Percentiles rank a stretch among this genome's conserved stretches.
Evolutionary conservation across 805 yeast genomes (phyloP).

Genomic region (Suhomyces canberraensis): DNA sequence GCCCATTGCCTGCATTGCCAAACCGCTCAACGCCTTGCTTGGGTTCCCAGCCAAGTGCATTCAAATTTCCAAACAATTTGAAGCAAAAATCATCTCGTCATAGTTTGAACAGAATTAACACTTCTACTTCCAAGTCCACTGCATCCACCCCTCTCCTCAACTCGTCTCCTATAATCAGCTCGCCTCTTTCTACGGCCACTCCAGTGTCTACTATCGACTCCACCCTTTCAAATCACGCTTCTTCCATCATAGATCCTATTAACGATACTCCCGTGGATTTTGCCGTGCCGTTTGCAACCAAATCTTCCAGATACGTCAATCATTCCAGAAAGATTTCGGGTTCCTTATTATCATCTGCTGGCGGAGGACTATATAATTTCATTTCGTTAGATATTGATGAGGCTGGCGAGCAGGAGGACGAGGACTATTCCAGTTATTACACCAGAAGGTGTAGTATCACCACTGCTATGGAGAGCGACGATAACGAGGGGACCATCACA

Average conservation of each 20-base stretch:
- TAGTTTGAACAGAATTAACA: slow-evolving; percentile 11
- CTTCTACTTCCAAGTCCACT: slow-evolving; percentile 6
- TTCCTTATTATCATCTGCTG: slow-evolving; percentile 19
- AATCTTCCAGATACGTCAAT: slow-evolving; percentile 8
- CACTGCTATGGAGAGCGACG: slow-evolving; percentile 4
- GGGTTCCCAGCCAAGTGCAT: slow-evolving; percentile 1
- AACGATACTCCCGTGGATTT: slow-evolving; percentile 41
- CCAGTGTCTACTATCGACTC: slow-evolving; percentile 29
- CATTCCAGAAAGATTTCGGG: slow-evolving; percentile 19
- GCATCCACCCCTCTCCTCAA: slow-evolving; percentile 9
- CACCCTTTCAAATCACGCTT: slow-evolving; percentile 13
- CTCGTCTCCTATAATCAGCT: slow-evolving; percentile 32
- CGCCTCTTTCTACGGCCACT: slow-evolving; percentile 33
- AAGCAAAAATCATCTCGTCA: slow-evolving; percentile 8
- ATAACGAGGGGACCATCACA: slow-evolving; percentile 3
- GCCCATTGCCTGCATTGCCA: slow-evolving; percentile 5
- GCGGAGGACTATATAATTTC: slow-evolving; percentile 21
- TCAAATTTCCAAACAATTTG: slow-evolving; percentile 12
- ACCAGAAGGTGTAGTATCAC: slow-evolving; percentile 2
- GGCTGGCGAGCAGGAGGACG: slow-evolving; percentile 20
- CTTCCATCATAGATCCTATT: slow-evolving; percentile 32
- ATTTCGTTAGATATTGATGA: slow-evolving; percentile 21
- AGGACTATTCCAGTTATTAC: slow-evolving; percentile 1
- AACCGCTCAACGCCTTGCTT: slow-evolving; percentile 1
- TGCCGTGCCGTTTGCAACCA: slow-evolving; percentile 19